Conservation (phyloP, 805 yeast genomes). For the Cyberlindnera nakhonratchasimensis region DNA sequence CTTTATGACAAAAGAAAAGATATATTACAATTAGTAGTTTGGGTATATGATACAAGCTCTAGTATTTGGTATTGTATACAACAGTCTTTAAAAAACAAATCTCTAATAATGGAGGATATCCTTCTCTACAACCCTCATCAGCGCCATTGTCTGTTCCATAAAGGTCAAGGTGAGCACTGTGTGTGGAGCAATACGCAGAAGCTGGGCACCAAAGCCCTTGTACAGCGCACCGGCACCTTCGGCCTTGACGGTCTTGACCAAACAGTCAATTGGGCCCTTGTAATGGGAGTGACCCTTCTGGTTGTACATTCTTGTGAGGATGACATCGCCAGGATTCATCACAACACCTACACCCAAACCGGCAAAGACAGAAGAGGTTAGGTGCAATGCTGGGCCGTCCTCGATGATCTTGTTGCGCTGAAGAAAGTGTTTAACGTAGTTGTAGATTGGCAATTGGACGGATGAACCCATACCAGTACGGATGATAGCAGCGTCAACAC, state of each 20-base stretch:
- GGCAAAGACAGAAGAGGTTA: slow-evolving; percentile 68
- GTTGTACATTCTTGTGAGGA: slow-evolving; percentile 91
- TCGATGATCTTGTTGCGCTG: slow-evolving; percentile 47
- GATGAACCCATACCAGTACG: slow-evolving; percentile 96
- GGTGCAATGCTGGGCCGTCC: slow-evolving; percentile 69
- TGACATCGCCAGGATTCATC: slow-evolving; percentile 98
- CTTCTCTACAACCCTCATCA: slow-evolving; percentile 37
- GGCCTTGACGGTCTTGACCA: slow-evolving; percentile 69
- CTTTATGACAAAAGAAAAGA: neutral
- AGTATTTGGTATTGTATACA: no score
- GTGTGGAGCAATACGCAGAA: slow-evolving; percentile 92
- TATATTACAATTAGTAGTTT: neutral
- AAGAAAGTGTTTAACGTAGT: slow-evolving; percentile 64
- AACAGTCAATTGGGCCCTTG: slow-evolving; percentile 85
- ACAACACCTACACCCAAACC: slow-evolving; percentile 93
- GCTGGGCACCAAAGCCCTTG: slow-evolving; percentile 93
- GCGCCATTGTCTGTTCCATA: slow-evolving; percentile 91
- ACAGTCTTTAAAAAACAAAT: no score
- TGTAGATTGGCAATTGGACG: slow-evolving; percentile 90
- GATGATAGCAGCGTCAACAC: slow-evolving; percentile 90
- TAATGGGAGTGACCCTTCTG: slow-evolving; percentile 81
- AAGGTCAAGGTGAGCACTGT: slow-evolving; percentile 85
- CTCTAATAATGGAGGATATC: slow-evolving; percentile 6
- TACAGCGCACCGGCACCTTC: slow-evolving; percentile 90
- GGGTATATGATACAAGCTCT: no score